Conservation (phyloP, 2,329 filamentous ascomycete species). For the Corniculantispora saksenae region DNA sequence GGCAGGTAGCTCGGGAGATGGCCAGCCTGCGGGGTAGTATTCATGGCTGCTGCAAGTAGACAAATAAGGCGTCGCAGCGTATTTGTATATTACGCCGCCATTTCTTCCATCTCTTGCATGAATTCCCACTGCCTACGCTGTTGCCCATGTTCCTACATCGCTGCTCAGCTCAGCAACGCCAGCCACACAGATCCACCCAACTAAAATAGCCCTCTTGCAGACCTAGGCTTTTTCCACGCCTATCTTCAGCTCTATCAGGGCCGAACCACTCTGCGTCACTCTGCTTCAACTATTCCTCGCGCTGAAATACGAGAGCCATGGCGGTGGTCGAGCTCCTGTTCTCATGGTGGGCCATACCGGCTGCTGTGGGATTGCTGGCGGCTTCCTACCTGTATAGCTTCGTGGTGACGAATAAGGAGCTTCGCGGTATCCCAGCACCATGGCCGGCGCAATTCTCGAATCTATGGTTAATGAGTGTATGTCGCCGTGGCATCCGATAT, state of each 20-base stretch:
- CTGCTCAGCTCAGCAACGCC: not conserved
- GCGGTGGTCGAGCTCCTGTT: conserved; percentile 32
- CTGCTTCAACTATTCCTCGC: too few species aligned
- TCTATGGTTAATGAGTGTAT: conserved; percentile 73
- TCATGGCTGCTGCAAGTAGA: not conserved
- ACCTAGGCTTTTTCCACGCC: not conserved
- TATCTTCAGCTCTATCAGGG: not conserved
- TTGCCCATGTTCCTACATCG: not conserved
- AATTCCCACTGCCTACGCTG: not conserved
- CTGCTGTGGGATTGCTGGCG: conserved; percentile 49
- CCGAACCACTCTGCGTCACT: not conserved
- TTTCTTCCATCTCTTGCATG: not conserved
- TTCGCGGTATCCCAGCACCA: conserved; percentile 61
- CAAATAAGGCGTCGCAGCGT: not conserved
- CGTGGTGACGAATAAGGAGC: conserved; percentile 52
- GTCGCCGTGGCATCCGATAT: conserved; percentile 66
- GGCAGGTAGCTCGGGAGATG: not conserved
- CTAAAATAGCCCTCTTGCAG: not conserved
- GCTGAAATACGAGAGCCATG: conserved; percentile 25
- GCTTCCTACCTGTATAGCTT: conserved; percentile 62
- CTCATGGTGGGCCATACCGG: conserved; percentile 49
- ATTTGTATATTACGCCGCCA: not conserved
- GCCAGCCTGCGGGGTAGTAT: not conserved
- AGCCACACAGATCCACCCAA: not conserved
- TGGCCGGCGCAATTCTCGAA: conserved; percentile 69